Percentiles rank a stretch among this genome's conserved stretches.
Evolutionary conservation across 176 grass and related monocot genomes (phyloP).

Genomic region (Triticum monococcum): DNA sequence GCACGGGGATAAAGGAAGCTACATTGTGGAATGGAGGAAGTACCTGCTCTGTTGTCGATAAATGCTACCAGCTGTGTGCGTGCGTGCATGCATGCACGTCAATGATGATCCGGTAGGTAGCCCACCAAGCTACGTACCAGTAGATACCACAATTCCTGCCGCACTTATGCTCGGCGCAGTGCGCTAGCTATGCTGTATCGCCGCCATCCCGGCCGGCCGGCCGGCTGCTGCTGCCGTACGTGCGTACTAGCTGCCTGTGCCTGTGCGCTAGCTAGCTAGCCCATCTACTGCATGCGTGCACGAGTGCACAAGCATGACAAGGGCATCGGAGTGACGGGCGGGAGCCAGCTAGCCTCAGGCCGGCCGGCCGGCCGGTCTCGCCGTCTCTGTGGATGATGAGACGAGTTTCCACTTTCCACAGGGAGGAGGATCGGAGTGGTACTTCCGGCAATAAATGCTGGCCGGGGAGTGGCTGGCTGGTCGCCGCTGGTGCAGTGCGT

Average conservation of each 20-base stretch:
- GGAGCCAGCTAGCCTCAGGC: not conserved
- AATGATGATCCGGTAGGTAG: slow-evolving; percentile 9
- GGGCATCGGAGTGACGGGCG: not conserved
- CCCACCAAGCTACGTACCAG: not conserved
- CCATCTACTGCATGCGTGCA: not conserved
- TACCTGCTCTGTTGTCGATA: not conserved
- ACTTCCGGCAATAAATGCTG: slow-evolving; percentile 8
- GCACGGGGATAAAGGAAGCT: no score
- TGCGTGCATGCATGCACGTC: slow-evolving; percentile 14
- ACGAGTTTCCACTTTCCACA: not conserved
- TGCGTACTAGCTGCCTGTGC: not conserved
- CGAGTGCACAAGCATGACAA: not conserved
- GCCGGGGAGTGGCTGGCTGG: not conserved
- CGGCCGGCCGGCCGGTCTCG: not conserved
- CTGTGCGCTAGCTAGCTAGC: not conserved
- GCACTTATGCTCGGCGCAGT: not conserved
- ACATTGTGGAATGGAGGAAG: no score
- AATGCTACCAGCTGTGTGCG: not conserved
- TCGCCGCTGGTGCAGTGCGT: slow-evolving; percentile 30
- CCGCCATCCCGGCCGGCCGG: not conserved
- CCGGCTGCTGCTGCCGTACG: not conserved
- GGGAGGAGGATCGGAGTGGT: not conserved
- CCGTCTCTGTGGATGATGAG: not conserved
- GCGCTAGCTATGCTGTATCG: not conserved
- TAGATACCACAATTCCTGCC: not conserved